phyloP scores from a whole-genome alignment of 2,329 filamentous ascomycete genomes.

The Ophiocordyceps camponoti-saundersi region DNA sequence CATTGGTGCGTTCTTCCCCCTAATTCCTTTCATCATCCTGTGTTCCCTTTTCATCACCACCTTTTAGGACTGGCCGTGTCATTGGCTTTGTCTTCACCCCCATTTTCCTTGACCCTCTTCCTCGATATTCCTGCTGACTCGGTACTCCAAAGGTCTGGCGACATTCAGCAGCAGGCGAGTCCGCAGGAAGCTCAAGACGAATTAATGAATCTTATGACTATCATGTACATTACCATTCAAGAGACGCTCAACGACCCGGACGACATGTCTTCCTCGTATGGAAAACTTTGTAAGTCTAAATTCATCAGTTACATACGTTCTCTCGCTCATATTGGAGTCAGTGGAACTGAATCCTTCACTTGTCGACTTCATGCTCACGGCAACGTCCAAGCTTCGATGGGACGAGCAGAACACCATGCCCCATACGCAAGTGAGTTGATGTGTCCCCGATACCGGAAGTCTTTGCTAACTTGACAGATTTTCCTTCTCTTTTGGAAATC shows the following conservation, averaged over 20 bases:
- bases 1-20: constrained; percentile 28
- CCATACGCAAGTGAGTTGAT: constrained; percentile 38
- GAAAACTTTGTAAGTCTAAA: constrained; percentile 30
- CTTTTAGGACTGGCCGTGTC: too few species aligned
- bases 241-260: constrained; percentile 33
- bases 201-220: constrained; percentile 44
- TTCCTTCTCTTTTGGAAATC: constrained; percentile 86
- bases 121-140: background rate
- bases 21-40: too few species aligned
- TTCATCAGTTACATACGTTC: background rate
- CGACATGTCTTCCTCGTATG: constrained; percentile 26
- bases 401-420: constrained; percentile 46
- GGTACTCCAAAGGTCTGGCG: constrained; percentile 23
- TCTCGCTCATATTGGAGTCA: constrained; percentile 7
- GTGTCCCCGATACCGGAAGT: background rate
- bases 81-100: background rate
- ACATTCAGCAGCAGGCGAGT: constrained; percentile 23
- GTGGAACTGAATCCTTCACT: constrained; percentile 48
- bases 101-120: too few species aligned
- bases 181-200: constrained; percentile 40
- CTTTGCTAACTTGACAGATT: constrained; percentile 27
- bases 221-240: constrained; percentile 44
- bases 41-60: too few species aligned
- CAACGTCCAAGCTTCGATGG: constrained; percentile 54
- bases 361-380: constrained; percentile 54